These are phyloP conservation scores for Adansonia madagascariensis DNA, from an alignment of 441 rosid genomes.

Conservation along the genomic window DNA sequence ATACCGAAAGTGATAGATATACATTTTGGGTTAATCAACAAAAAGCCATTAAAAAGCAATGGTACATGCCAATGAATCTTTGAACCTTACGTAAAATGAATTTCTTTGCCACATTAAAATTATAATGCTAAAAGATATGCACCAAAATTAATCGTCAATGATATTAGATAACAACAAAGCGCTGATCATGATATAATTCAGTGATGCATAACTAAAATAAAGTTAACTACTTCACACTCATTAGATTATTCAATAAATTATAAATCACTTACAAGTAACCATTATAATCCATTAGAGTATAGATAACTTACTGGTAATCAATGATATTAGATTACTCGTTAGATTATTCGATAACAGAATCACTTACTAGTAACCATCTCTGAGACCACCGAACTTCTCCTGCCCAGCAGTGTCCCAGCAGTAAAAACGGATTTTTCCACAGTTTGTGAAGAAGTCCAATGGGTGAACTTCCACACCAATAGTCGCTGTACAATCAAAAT, in stretches of 20 bases:
- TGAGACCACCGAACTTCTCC: slow-evolving; percentile 64
- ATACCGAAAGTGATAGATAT: not conserved
- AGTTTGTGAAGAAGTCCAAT: slow-evolving; percentile 63
- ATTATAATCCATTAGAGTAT: too few relatives aligned
- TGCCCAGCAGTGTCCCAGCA: slow-evolving; percentile 80
- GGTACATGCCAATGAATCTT: not conserved
- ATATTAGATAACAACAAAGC: not conserved
- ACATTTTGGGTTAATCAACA: not conserved
- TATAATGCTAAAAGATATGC: not conserved
- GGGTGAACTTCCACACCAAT: slow-evolving; percentile 85
- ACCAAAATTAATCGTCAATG: not conserved
- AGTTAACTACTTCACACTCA: not conserved
- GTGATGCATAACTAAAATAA: not conserved
- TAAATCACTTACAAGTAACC: not conserved
- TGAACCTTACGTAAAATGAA: not conserved
- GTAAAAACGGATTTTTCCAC: slow-evolving; percentile 63
- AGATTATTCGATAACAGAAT: too few relatives aligned
- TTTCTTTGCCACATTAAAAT: not conserved
- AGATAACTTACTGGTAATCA: too few relatives aligned
- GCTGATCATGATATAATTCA: not conserved
- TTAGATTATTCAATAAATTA: not conserved
- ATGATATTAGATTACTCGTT: too few relatives aligned
- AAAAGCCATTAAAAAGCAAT: not conserved
- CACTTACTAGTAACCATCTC: slow-evolving; percentile 76
- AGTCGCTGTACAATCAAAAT: slow-evolving; percentile 46